Evolutionary conservation across 2,329 filamentous ascomycete genomes (phyloP), one percentile per base, ranked within the genome.

Genomic region (Exophiala sideris): DNA sequence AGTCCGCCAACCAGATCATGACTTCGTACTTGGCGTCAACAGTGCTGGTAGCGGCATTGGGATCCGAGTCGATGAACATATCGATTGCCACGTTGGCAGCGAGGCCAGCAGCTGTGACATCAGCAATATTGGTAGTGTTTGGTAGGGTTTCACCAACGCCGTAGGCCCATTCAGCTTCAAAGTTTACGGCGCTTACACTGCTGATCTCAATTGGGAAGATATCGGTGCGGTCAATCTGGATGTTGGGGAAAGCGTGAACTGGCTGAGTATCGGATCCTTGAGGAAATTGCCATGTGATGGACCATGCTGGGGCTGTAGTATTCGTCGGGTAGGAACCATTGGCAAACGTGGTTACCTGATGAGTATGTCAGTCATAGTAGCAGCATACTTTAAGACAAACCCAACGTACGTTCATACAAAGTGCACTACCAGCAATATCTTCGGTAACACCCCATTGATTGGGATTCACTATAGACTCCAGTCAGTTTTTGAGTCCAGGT

Each of bases 11-110:
- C 79, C 78, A 82, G 34, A 83, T 73, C 79, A 82, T 82, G 67
- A 83, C 71, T 69, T 83, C 80, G 67, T 74, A 78, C 16, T 62
- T 61, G 32, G 72, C 68, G 5, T 59, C 18, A 2, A 65, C 64
- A 39, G 71, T 76, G 65, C 76, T 65, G 40, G 65, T 54, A 0
- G 80, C 68, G 0, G 65, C 72, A 1, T 58, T 62, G 50, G 72
- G 64, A 63, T 79, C 71, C 21, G 61, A 64, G 58, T 81, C 79
- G 50, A 82, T 67, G 67, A 82, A 83, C 74, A 83, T 79, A 69
- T 83, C 80, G 56, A 83, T 70, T 34, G 79, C 79, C 33, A 83
- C 79, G 70, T 83, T 83, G 65, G 78, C 69, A 60, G 80, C 79
- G 54, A 80, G 66, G 0, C 64, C 57, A n/a, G 67, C 65, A 0